A percentile compares a stretch with the other conserved stretches of the same genome.
Conservation (phyloP, 176 grass and related monocot species). For the Oryza officinalis region DNA sequence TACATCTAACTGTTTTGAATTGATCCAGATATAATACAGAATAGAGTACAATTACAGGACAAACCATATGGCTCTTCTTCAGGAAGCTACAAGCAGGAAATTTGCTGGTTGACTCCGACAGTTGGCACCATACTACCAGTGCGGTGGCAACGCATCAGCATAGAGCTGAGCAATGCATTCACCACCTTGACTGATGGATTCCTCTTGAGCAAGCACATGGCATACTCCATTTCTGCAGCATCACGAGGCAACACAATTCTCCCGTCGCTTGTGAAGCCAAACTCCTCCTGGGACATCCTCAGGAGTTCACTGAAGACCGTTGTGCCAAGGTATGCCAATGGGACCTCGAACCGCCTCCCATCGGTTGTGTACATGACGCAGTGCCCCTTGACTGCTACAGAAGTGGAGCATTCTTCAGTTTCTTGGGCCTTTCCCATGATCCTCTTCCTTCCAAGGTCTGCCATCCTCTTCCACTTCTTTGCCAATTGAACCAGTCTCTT, state of each 20-base stretch:
- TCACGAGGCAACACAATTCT: slow-evolving; percentile 57
- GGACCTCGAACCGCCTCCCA: slow-evolving; percentile 55
- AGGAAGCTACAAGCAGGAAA: slow-evolving; percentile 24
- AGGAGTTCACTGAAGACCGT: slow-evolving; percentile 46
- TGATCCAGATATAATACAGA: not conserved
- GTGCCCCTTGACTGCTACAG: slow-evolving; percentile 36
- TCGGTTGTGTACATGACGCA: slow-evolving; percentile 46
- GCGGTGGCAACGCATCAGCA: slow-evolving; percentile 14
- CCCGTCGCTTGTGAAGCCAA: slow-evolving; percentile 25
- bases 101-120: not conserved
- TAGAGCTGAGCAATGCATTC: slow-evolving; percentile 46
- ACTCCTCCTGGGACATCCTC: slow-evolving; percentile 53
- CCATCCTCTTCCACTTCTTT: slow-evolving; percentile 41
- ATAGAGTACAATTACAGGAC: not conserved
- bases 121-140: not conserved
- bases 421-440: slow-evolving; percentile 10
- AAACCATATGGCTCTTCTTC: not conserved
- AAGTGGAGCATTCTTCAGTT: slow-evolving; percentile 10
- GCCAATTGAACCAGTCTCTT: not conserved
- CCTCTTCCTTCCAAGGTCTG: slow-evolving; percentile 40
- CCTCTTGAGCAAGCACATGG: slow-evolving; percentile 47
- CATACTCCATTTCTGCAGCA: slow-evolving; percentile 53
- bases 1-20: not conserved
- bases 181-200: slow-evolving; percentile 44
- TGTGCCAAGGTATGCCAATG: slow-evolving; percentile 44